Conservation (phyloP, 1,139 yeast genomes). For the Candida sp. region DNA sequence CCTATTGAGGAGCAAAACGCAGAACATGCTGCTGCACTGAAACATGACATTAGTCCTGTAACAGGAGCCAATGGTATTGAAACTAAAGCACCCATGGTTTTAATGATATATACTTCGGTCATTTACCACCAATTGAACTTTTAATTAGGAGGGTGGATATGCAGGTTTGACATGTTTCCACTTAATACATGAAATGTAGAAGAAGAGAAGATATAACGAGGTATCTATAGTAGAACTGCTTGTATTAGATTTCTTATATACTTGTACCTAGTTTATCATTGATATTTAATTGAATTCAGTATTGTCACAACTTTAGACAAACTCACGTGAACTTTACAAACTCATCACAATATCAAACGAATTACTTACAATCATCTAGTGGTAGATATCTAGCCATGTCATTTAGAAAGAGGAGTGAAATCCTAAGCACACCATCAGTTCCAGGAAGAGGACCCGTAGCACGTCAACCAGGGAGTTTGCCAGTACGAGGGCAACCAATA, state of each 20-base stretch:
- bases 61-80: constrained; percentile 71
- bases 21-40: constrained; percentile 83
- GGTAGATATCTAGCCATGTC: constrained; percentile 41
- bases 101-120: no score
- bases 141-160: neutral
- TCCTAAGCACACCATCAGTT: constrained; percentile 26
- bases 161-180: neutral
- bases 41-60: constrained; percentile 64
- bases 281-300: neutral
- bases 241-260: no score
- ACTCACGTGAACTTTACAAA: neutral
- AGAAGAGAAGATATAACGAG: no score
- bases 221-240: no score
- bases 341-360: neutral
- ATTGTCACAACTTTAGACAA: no score
- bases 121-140: no score
- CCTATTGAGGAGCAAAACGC: constrained; percentile 62
- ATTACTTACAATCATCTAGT: neutral
- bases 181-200: no score
- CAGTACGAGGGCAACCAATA: constrained; percentile 10
- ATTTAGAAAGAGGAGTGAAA: constrained; percentile 68
- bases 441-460: constrained; percentile 17
- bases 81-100: constrained; percentile 75
- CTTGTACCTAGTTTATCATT: neutral
- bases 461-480: constrained; percentile 10